Conservation (phyloP, 208 protist genomes). For the Vickermania spadyakhi region DNA sequence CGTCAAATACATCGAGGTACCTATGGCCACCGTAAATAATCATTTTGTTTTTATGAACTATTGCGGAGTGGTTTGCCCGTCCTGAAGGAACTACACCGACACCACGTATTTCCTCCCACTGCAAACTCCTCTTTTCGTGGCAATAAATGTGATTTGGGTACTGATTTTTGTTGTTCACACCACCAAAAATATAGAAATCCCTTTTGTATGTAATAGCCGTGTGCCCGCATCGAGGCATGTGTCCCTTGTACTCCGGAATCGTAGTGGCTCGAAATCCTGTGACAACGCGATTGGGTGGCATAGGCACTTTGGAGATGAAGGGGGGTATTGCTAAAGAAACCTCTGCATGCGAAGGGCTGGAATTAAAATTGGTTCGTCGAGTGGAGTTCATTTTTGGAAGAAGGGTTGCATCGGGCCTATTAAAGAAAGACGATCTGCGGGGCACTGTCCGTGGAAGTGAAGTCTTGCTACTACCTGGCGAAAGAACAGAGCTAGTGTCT, state of each 20-base stretch:
- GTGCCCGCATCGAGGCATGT: conserved; percentile 69
- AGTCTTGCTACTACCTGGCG: not conserved
- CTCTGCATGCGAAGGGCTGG: not conserved
- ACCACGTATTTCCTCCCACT: conserved; percentile 71
- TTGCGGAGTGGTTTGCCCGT: conserved; percentile 63
- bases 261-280: conserved; percentile 42
- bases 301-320: not conserved
- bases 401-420: not conserved
- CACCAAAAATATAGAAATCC: conserved; percentile 75
- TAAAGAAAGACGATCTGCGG: not conserved
- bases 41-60: conserved; percentile 59
- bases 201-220: conserved; percentile 60
- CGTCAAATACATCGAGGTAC: conserved; percentile 70
- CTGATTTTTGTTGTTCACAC: conserved; percentile 47
- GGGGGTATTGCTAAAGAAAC: conserved; percentile 3
- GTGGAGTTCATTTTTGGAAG: too few species aligned
- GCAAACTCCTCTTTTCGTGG: conserved; percentile 67
- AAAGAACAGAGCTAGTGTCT: not conserved
- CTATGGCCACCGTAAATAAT: conserved; percentile 75
- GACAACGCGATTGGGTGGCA: conserved; percentile 9
- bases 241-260: conserved; percentile 56
- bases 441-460: not conserved
- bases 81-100: conserved; percentile 62
- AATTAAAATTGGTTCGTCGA: too few species aligned
- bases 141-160: conserved; percentile 58